These are phyloP conservation scores for Bauhinia variegata DNA, from an alignment of 306 rosid genomes.

Conservation along the genomic window DNA sequence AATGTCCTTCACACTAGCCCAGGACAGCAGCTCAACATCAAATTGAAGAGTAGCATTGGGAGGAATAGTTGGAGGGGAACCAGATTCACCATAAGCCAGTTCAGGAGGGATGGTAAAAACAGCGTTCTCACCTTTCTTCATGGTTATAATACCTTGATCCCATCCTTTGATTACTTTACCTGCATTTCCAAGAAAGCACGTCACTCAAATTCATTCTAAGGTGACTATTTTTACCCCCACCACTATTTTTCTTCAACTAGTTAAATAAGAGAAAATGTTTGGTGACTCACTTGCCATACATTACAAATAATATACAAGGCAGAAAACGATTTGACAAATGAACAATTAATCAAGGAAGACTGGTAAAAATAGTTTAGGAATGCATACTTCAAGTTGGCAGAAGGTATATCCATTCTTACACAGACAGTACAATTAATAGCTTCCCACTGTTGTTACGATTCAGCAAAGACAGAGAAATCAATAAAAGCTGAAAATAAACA, in stretches of 20 bases:
- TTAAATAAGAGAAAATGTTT: too few species aligned
- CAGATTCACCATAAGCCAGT: slow-evolving; percentile 80
- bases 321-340: background rate
- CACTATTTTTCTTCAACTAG: too few species aligned
- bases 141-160: slow-evolving; percentile 86
- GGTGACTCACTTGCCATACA: too few species aligned
- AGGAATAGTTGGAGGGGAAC: slow-evolving; percentile 90
- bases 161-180: slow-evolving; percentile 96
- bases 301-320: background rate
- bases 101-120: slow-evolving; percentile 83
- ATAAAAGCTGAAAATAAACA: background rate
- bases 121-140: slow-evolving; percentile 90
- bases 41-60: slow-evolving; percentile 85
- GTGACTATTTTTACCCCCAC: background rate
- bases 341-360: too few species aligned
- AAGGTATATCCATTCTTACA: background rate
- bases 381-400: background rate
- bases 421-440: background rate
- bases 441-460: background rate
- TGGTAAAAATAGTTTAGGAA: background rate
- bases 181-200: slow-evolving; percentile 37
- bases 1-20: slow-evolving; percentile 86
- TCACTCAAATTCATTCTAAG: background rate
- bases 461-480: too few species aligned
- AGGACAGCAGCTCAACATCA: slow-evolving; percentile 82